Evolutionary conservation across 768 basidiomycete species (phyloP), one percentile per base, ranked within the genome.

Genomic region (Cystoderma amianthinum): DNA sequence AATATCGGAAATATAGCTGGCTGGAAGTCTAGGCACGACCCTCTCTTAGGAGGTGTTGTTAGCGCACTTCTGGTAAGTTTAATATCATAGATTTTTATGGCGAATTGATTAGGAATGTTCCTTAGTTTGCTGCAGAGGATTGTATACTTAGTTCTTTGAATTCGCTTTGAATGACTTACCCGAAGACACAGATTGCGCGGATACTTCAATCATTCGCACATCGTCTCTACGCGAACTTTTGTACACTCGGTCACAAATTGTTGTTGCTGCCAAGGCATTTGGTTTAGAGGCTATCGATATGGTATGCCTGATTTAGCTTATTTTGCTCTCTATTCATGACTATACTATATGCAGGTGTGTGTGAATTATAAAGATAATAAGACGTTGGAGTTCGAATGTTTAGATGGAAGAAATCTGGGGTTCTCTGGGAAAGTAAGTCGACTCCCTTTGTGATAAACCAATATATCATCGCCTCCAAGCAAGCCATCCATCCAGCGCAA

Each of bases 41-140:
- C 59, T 12, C 56, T 59, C 32, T 55, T 53, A 5, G 82, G 81
- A 13, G 79, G 83, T 10, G 52, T 56, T 21, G 52, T 94, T 39
- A 69, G 63, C 37, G 84, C 81, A 5, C 64, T 93, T 36, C 62
- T 92, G 54, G 85, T 84, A 55, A 42, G 82, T 64, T 20, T 39
- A 24, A 33, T 17, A 13, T 13, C 17, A 3, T n/a, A 30, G 36
- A 43, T n/a, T 32, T n/a, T n/a, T n/a, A n/a, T n/a, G n/a, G n/a
- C 24, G 7, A 42, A n/a, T 17, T 22, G 5, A 11, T 33, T 11
- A 18, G 9, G 28, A 30, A 30, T 15, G 28, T 30, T 30, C 28
- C n/a, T 17, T 49, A 95, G 93, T 97, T 96, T 58, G 93, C 89
- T 2, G 89, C 92, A 16, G 93, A 97, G 65, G 93, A 97, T 53